Evolutionary conservation across 257 asterid genomes (phyloP), one percentile per base, ranked within the genome.

Genomic region (Paraleonurus japonicus): DNA sequence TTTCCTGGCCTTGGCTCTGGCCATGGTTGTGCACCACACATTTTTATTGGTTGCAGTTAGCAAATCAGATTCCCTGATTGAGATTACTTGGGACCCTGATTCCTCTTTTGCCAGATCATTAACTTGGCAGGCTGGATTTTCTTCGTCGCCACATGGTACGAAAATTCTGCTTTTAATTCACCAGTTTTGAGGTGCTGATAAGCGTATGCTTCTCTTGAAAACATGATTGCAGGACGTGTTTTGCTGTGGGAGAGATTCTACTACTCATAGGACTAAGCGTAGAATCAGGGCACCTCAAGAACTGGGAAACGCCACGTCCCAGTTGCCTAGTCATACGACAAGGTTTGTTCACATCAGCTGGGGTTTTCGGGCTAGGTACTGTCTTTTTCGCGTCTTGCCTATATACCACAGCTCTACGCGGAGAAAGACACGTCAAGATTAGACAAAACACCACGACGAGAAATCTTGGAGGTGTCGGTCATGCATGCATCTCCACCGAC

Each of bases 281-380:
- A 4, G 98, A 94, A 78, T 90, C 97, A 4, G 96, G 98, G 15
- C 97, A 94, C 75, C 85, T 94, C 54, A 87, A 79, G 11, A 79
- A 86, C 41, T 94, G 98, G 98, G 84, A 28, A 22, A 43, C 50
- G 11, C 88, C 92, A 1, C 84, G 78, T 28, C 64, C 86, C 2
- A 79, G 70, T 45, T 94, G 98, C 75, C 78, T 87, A 2, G 67
- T 73, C 39, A 60, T 87, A 0, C 81, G 84, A 41, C 88, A 77
- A 64, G 97, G 97, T 1, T 27, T 94, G 71, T 94, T 90, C 90
- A 79, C 94, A 2, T 81, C 95, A 0, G 92, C 92, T n/a, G 98
- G 98, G 65, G 88, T 84, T 20, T 79, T 89, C 10, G 95, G 95
- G 3, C 82, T 90, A 1, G 50, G 74, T 12, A 86, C 97, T 0